Evolutionary conservation across 2,329 filamentous ascomycete genomes (phyloP).

Genomic region (Corniculantispora saksenae): DNA sequence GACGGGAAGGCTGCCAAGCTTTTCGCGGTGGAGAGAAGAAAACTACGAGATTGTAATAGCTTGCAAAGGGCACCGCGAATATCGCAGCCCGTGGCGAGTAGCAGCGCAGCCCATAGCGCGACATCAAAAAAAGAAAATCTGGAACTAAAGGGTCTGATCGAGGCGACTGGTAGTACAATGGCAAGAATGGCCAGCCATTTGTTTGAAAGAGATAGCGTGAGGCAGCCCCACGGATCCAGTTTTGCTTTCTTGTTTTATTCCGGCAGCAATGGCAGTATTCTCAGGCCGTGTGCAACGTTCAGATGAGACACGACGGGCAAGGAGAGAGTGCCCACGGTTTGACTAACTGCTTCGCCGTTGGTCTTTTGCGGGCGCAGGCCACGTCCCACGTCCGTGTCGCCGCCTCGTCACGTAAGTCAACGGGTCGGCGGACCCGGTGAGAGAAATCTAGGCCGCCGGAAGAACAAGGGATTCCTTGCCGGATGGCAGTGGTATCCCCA

Average conservation of each 20-base stretch:
- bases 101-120: not conserved
- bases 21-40: not conserved
- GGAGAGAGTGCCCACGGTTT: not conserved
- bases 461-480: constrained; percentile 3
- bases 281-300: not conserved
- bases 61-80: not conserved
- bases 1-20: not conserved
- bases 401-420: not conserved
- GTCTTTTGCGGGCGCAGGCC: constrained; percentile 7
- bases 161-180: not conserved
- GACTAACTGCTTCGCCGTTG: constrained; percentile 2
- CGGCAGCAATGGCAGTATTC: not conserved
- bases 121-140: constrained; percentile 9
- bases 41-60: not conserved
- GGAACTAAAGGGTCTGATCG: not conserved
- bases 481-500: constrained; percentile 8
- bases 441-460: constrained; percentile 13
- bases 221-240: constrained; percentile 1
- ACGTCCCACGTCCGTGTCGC: not conserved
- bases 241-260: not conserved
- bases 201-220: not conserved
- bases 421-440: not conserved
- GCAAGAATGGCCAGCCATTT: not conserved
- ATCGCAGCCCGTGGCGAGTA: not conserved
- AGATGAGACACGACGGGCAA: constrained; percentile 4